Conservation (phyloP, 1,284 basidiomycete genomes). For the Leccinum colubrinum region DNA sequence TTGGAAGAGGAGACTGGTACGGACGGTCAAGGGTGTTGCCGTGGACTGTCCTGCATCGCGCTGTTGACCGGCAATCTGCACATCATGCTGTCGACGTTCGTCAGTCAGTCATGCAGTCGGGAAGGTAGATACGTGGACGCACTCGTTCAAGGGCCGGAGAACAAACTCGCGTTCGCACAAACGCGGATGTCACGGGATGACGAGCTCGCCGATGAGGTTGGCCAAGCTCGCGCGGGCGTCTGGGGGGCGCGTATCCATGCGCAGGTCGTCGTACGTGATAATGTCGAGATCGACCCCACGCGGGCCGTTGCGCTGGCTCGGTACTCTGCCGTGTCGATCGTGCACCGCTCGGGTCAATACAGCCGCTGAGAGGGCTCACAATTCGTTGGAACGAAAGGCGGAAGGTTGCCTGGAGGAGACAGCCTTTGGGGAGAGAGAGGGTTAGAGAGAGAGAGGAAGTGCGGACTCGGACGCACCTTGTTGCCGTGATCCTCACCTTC, state of each 20-base stretch:
- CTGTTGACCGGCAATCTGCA: not conserved
- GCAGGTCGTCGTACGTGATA: too few relatives aligned
- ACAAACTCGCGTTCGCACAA: slow-evolving; percentile 85
- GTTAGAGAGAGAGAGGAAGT: too few relatives aligned
- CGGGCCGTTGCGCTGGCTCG: slow-evolving; percentile 39
- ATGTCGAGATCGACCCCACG: slow-evolving; percentile 82
- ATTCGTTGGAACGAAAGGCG: too few relatives aligned
- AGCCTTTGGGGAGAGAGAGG: too few relatives aligned
- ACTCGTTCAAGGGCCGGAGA: slow-evolving; percentile 79
- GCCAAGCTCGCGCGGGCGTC: too few relatives aligned
- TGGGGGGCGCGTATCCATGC: too few relatives aligned
- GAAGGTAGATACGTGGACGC: slow-evolving; percentile 28
- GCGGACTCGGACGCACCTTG: too few relatives aligned
- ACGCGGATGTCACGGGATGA: slow-evolving; percentile 27
- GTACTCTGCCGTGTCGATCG: slow-evolving; percentile 60
- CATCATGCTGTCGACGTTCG: slow-evolving; percentile 55
- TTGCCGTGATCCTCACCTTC: too few relatives aligned
- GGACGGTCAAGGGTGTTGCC: not conserved
- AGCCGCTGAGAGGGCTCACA: too few relatives aligned
- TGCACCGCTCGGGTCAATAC: too few relatives aligned
- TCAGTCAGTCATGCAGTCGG: not conserved
- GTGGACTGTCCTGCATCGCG: not conserved
- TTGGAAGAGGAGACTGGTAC: not conserved
- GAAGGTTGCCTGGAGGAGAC: too few relatives aligned
- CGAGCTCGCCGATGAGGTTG: too few relatives aligned